These are phyloP conservation scores for Houttuynia cordata DNA, from an alignment of 164 flowering plant genomes.

Conservation along the genomic window DNA sequence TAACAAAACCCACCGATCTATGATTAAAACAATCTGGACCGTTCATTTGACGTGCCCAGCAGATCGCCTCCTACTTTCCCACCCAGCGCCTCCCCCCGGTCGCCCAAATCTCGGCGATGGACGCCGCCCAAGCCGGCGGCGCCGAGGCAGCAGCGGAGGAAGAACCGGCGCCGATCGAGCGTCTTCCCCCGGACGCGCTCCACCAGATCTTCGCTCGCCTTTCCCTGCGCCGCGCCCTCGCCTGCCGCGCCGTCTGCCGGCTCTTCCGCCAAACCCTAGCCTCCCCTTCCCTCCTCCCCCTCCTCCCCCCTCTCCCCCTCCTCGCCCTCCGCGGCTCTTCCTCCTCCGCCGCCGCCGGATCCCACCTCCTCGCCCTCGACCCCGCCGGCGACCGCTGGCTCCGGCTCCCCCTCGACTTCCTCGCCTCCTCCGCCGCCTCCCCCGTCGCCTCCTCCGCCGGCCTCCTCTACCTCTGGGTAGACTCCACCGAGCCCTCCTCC, in stretches of 20 bases:
- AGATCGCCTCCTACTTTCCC: no score
- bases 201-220: slow-evolving; percentile 65
- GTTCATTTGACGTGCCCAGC: no score
- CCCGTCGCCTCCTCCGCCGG: slow-evolving; percentile 36
- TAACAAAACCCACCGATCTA: no score
- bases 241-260: slow-evolving; percentile 54
- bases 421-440: slow-evolving; percentile 25
- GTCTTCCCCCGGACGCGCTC: slow-evolving; percentile 61
- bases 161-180: slow-evolving; percentile 1
- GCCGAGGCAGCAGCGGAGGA: not conserved
- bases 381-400: slow-evolving; percentile 40
- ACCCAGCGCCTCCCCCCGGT: no score
- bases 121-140: no score
- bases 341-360: slow-evolving; percentile 40
- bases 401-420: slow-evolving; percentile 49
- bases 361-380: slow-evolving; percentile 42
- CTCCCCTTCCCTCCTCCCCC: slow-evolving; percentile 39
- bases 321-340: slow-evolving; percentile 32
- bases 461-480: slow-evolving; percentile 61
- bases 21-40: no score
- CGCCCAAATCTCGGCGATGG: no score
- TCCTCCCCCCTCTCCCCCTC: slow-evolving; percentile 29
- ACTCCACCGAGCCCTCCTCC: slow-evolving; percentile 19
- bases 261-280: slow-evolving; percentile 48
- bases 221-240: slow-evolving; percentile 55